Percentiles rank a stretch among this genome's conserved stretches.
phyloP scores from a whole-genome alignment of 2,329 filamentous ascomycete species.

The Colletotrichum sp. region DNA sequence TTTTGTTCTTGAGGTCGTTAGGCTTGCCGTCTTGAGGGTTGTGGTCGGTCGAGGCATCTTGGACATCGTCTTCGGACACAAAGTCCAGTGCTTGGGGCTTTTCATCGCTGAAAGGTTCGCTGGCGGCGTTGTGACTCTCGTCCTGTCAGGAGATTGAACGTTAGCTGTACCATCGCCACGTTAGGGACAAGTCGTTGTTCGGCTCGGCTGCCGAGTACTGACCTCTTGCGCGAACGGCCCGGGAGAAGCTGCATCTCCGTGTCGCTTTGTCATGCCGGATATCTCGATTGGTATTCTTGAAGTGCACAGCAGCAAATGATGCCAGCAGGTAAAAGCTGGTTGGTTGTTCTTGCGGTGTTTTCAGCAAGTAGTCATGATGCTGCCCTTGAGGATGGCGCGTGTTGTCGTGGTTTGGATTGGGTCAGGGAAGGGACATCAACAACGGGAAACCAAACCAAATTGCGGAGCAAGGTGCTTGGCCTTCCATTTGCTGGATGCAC shows the following conservation, averaged over 20 bases:
- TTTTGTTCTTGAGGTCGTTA: background rate
- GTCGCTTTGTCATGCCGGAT: background rate
- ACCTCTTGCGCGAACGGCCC: background rate
- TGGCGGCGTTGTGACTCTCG: background rate
- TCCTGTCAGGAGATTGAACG: background rate
- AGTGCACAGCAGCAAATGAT: background rate
- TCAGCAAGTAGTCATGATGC: background rate
- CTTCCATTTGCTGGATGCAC: too few species aligned
- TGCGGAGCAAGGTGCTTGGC: too few species aligned
- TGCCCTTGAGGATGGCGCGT: background rate
- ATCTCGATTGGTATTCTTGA: background rate
- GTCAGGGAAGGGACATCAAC: too few species aligned
- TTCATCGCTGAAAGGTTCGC: background rate
- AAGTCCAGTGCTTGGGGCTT: background rate
- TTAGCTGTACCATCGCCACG: background rate
- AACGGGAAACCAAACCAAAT: too few species aligned
- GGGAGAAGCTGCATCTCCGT: background rate
- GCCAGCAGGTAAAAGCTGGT: background rate
- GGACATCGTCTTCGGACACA: background rate
- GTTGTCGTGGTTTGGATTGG: too few species aligned
- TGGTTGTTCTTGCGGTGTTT: background rate
- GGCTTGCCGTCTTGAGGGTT: background rate
- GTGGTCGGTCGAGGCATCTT: background rate
- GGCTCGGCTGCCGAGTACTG: background rate
- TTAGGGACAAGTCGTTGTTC: background rate